These are phyloP conservation scores for Nicotiana obtusifolia DNA, from an alignment of 257 asterid genomes.

Conservation along the genomic window DNA sequence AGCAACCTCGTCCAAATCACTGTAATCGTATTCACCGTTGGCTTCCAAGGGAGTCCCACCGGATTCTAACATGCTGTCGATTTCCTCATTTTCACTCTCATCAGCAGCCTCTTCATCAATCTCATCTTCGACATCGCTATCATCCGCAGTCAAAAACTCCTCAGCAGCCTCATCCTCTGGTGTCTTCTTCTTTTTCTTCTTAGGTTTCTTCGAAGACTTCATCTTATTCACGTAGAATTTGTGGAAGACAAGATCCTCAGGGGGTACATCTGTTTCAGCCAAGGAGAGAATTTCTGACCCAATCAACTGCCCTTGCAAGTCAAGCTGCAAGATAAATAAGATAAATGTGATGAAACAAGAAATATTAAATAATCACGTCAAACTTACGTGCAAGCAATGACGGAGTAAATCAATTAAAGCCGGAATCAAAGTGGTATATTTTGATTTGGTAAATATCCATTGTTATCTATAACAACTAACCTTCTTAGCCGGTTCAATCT, in stretches of 20 bases:
- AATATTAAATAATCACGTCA: too few species aligned
- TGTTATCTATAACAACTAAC: conserved; percentile 22
- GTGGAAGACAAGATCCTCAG: conserved; percentile 90
- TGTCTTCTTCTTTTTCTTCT: conserved; percentile 65
- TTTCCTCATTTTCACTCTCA: conserved; percentile 53
- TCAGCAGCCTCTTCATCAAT: conserved; percentile 42
- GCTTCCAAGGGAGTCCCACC: conserved; percentile 27
- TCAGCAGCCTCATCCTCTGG: conserved; percentile 71
- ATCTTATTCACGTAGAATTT: conserved; percentile 73
- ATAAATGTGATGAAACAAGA: background rate
- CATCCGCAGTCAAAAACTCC: conserved; percentile 48
- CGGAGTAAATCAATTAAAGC: background rate
- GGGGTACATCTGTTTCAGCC: conserved; percentile 72
- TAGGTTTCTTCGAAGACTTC: conserved; percentile 59
- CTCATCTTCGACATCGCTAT: conserved; percentile 51
- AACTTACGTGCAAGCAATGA: too few species aligned
- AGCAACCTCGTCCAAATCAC: conserved; percentile 56
- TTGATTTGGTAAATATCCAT: background rate
- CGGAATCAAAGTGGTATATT: background rate
- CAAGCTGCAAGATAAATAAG: conserved; percentile 40
- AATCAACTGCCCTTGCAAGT: conserved; percentile 64
- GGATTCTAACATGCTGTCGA: conserved; percentile 50
- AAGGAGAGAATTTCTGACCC: conserved; percentile 75
- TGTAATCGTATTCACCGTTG: conserved; percentile 54
- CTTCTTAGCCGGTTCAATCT: conserved; percentile 92